A percentile compares a stretch with the other conserved stretches of the same genome.
phyloP scores from a whole-genome alignment of 805 yeast genomes.

The Priceomyces melissophilus region DNA sequence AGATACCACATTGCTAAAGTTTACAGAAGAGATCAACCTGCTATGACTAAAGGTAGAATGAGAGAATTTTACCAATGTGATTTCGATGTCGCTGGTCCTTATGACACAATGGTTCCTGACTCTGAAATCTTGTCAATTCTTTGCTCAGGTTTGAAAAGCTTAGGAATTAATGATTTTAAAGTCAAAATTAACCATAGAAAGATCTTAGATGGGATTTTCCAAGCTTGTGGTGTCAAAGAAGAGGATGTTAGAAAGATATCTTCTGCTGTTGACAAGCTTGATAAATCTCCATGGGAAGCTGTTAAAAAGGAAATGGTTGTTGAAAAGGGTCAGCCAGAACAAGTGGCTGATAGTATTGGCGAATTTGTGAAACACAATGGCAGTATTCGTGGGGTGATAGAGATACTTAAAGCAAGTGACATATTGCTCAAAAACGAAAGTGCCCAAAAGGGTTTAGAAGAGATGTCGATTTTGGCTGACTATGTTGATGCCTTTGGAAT shows the following conservation, averaged over 20 bases:
- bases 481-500: conserved; percentile 84
- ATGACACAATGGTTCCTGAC: conserved; percentile 95
- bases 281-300: conserved; percentile 92
- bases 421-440: conserved; percentile 59
- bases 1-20: conserved; percentile 97
- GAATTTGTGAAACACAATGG: conserved; percentile 87
- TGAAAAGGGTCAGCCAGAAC: conserved; percentile 88
- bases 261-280: conserved; percentile 94
- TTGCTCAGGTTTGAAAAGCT: conserved; percentile 77
- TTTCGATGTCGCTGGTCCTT: conserved; percentile 91
- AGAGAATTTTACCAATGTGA: conserved; percentile 99
- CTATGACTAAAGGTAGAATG: conserved; percentile 99
- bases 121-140: conserved; percentile 79
- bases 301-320: conserved; percentile 89
- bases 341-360: conserved; percentile 91
- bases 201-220: conserved; percentile 91
- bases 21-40: conserved; percentile 98
- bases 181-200: conserved; percentile 93
- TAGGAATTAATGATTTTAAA: conserved; percentile 87
- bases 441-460: conserved; percentile 78
- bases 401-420: conserved; percentile 53
- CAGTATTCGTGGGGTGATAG: conserved; percentile 59
- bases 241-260: conserved; percentile 93
- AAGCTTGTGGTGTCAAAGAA: conserved; percentile 89
- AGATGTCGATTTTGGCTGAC: conserved; percentile 69